Conservation (phyloP, 2,329 filamentous ascomycete species). For the Aureobasidium subglaciale region DNA sequence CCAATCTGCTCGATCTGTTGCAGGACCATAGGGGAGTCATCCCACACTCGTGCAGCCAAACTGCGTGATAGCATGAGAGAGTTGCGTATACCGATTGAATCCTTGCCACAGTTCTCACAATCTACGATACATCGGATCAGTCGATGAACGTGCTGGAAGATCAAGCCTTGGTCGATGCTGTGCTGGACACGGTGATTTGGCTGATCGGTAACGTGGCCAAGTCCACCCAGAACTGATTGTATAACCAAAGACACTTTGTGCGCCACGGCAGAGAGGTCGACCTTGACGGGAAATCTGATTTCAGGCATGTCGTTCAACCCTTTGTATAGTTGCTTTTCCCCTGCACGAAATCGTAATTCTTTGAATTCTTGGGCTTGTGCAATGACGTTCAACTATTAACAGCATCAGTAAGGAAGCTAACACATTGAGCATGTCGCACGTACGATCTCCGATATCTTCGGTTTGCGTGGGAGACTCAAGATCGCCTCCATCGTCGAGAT, state of each 20-base stretch:
- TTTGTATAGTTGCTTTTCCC: slow-evolving; percentile 63
- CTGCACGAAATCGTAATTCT: slow-evolving; percentile 61
- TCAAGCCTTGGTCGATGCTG: slow-evolving; percentile 51
- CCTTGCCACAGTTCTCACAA: slow-evolving; percentile 56
- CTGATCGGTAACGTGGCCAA: slow-evolving; percentile 56
- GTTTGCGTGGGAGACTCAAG: slow-evolving; percentile 53
- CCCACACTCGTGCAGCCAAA: slow-evolving; percentile 70
- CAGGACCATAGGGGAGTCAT: slow-evolving; percentile 71
- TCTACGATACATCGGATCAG: slow-evolving; percentile 70
- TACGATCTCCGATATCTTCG: slow-evolving; percentile 62
- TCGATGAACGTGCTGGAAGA: slow-evolving; percentile 63
- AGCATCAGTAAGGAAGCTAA: not conserved
- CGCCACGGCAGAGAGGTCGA: slow-evolving; percentile 55
- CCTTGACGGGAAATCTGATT: slow-evolving; percentile 65
- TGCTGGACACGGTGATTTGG: slow-evolving; percentile 51
- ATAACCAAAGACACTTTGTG: slow-evolving; percentile 74
- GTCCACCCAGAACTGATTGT: slow-evolving; percentile 64
- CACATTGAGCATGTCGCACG: slow-evolving; percentile 25
- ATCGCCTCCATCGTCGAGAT: slow-evolving; percentile 74
- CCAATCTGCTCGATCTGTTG: slow-evolving; percentile 78
- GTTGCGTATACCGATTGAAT: slow-evolving; percentile 60
- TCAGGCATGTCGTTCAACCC: slow-evolving; percentile 62
- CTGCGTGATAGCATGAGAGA: slow-evolving; percentile 73
- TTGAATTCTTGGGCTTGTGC: slow-evolving; percentile 65
- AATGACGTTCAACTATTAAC: slow-evolving; percentile 55